Evolutionary conservation across 495 filamentous ascomycete genomes (phyloP).

Genomic region (Xylaria cubensis): DNA sequence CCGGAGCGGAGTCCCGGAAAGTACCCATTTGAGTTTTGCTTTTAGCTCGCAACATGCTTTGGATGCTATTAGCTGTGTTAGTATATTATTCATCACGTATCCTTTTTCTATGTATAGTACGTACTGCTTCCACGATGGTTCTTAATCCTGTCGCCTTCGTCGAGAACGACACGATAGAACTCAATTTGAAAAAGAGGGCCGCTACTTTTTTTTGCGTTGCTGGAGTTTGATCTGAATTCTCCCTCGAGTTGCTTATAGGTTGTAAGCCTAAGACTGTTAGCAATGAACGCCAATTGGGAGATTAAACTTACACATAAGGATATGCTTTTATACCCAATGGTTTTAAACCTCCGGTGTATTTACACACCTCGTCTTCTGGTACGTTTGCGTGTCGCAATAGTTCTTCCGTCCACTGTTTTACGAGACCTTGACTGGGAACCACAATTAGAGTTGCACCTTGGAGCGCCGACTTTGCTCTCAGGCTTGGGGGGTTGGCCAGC

Average conservation of each 20-base stretch:
- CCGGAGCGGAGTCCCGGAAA: slow-evolving; percentile 46
- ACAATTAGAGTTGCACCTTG: slow-evolving; percentile 5
- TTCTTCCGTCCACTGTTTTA: slow-evolving; percentile 16
- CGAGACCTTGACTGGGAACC: slow-evolving; percentile 11
- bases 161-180: slow-evolving; percentile 44
- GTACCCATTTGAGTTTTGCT: slow-evolving; percentile 37
- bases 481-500: slow-evolving; percentile 54
- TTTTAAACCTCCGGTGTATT: background rate
- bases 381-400: background rate
- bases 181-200: slow-evolving; percentile 27
- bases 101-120: background rate
- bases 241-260: slow-evolving; percentile 13
- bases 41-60: slow-evolving; percentile 30
- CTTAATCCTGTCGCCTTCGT: slow-evolving; percentile 47
- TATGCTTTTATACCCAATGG: background rate
- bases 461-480: slow-evolving; percentile 27
- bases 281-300: background rate
- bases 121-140: slow-evolving; percentile 32
- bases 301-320: slow-evolving; percentile 8
- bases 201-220: background rate
- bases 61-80: slow-evolving; percentile 26
- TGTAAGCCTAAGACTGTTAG: slow-evolving; percentile 11
- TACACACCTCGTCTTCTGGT: background rate
- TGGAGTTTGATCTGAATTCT: slow-evolving; percentile 7
- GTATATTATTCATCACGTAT: background rate